Percentiles rank a stretch among this genome's conserved stretches.
These are phyloP conservation scores for Piromyces sp. DNA, from an alignment of 192 early-diverging fungal genomes.

Conservation along the genomic window DNA sequence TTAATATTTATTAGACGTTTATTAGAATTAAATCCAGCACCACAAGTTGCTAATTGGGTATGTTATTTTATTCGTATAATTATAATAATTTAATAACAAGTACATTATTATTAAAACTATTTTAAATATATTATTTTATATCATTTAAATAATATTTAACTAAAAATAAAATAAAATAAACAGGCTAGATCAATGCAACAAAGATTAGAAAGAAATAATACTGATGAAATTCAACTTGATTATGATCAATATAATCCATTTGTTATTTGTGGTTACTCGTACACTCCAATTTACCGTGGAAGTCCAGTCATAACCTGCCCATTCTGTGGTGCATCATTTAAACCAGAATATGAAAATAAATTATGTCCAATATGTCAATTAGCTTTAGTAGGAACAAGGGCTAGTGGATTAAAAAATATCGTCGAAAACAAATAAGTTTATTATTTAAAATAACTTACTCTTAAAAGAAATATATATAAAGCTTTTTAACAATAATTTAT, in stretches of 20 bases:
- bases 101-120: no score
- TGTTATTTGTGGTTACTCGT: slow-evolving; percentile 65
- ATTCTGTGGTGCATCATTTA: slow-evolving; percentile 73
- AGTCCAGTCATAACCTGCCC: slow-evolving; percentile 62
- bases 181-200: slow-evolving; percentile 11
- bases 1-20: slow-evolving; percentile 75
- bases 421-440: neutral
- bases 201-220: slow-evolving; percentile 26
- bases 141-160: no score
- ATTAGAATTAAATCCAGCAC: slow-evolving; percentile 72
- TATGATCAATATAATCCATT: slow-evolving; percentile 97
- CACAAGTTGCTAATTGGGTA: slow-evolving; percentile 57
- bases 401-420: slow-evolving; percentile 47
- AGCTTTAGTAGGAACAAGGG: slow-evolving; percentile 58
- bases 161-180: neutral
- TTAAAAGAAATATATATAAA: no score
- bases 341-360: slow-evolving; percentile 58
- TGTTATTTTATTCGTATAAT: no score
- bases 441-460: neutral
- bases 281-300: slow-evolving; percentile 78
- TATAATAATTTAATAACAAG: no score
- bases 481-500: neutral
- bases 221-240: slow-evolving; percentile 62
- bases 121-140: neutral
- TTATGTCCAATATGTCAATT: slow-evolving; percentile 80